Evolutionary conservation across 768 basidiomycete species (phyloP), one percentile per base, ranked within the genome.

Genomic region (Collybia sp.): DNA sequence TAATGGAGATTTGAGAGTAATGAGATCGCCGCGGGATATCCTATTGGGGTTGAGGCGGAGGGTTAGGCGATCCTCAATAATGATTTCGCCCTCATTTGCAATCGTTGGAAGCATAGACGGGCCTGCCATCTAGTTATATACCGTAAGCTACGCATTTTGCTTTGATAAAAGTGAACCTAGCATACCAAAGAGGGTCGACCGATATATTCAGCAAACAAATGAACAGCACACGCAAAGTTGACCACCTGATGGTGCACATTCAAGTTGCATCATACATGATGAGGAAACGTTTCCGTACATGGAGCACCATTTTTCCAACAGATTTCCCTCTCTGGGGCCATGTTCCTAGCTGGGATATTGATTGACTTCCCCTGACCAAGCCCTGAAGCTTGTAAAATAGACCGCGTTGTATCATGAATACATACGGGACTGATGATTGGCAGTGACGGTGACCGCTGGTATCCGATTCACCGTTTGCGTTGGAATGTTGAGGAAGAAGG

Each of bases 101-200:
- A 91, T 70, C 1, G 87, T 91, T 5, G 88, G 88, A 19, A 89
- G 71, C 88, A 91, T 91, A 36, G 89, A 91, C 6, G 83, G 82
- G 6, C 88, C 88, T 40, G 63, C 45, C 63, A 82, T 83, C 88
- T 90, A 50, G 12, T n/a, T 19, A 43, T 16, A 38, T 30, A 51
- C 43, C 52, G 35, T 42, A 20, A 20, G 12, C 31, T 35, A 38
- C 34, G 13, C 18, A 25, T 8, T 44, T 48, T 46, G 53, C 49
- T 40, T 25, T 25, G 13, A n/a, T 38, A 47, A 19, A 49, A 17
- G 25, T 3, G 35, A 41, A 38, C 58, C 69, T 40, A 54, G 86
- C 8, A 8, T 25, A 25, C 85, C 39, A 68, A 51, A 35, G 80
- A 76, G 47, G 76, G 62, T 18, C 73, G 72, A 20, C 75, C 83